phyloP scores from a whole-genome alignment of 2,329 filamentous ascomycete genomes.

The Penicillium italicum region DNA sequence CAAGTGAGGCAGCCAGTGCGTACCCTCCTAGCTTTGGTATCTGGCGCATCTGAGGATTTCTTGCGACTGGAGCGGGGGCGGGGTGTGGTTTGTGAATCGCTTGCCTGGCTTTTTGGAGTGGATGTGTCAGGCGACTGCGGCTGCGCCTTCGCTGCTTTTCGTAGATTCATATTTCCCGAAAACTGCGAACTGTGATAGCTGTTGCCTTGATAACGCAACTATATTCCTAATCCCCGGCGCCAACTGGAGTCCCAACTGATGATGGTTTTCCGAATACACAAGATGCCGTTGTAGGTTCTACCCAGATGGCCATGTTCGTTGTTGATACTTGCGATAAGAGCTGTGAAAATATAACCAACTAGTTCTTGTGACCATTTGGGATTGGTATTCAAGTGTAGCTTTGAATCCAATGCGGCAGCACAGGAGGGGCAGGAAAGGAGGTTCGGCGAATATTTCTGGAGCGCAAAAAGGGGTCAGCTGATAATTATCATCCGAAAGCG shows the following conservation, averaged over 20 bases:
- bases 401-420: neutral
- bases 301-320: slow-evolving; percentile 26
- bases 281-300: slow-evolving; percentile 11
- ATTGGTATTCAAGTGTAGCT: neutral
- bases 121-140: slow-evolving; percentile 10
- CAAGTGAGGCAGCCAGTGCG: slow-evolving; percentile 90
- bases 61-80: slow-evolving; percentile 20
- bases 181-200: neutral
- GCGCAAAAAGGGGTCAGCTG: slow-evolving; percentile 7
- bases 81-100: slow-evolving; percentile 12
- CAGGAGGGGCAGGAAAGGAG: slow-evolving; percentile 11
- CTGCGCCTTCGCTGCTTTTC: slow-evolving; percentile 14
- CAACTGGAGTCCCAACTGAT: slow-evolving; percentile 12
- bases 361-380: neutral
- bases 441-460: neutral
- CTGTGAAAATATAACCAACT: neutral
- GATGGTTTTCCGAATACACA: slow-evolving; percentile 15
- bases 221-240: slow-evolving; percentile 19
- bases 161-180: slow-evolving; percentile 17
- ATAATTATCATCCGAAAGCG: neutral
- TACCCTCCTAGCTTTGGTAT: slow-evolving; percentile 72
- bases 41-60: slow-evolving; percentile 21
- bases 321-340: neutral
- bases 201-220: neutral
- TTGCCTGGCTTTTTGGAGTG: slow-evolving; percentile 19